Evolutionary conservation across 768 basidiomycete genomes (phyloP).

Genomic region (Suillus subaureus): DNA sequence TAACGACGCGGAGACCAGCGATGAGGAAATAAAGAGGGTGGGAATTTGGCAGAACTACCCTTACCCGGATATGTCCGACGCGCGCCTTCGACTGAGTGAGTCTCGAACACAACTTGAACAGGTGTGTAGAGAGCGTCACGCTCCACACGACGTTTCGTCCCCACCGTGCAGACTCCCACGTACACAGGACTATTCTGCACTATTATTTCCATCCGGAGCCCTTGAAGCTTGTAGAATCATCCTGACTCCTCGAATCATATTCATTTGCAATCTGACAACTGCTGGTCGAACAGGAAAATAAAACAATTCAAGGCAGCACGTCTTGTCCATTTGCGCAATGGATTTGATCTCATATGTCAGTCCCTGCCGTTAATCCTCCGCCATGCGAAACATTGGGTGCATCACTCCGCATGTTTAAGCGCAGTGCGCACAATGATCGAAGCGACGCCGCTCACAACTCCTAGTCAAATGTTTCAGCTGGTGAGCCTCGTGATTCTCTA

Average conservation of each 20-base stretch:
- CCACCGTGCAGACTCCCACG: not conserved
- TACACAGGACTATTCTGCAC: not conserved
- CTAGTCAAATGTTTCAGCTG: not conserved
- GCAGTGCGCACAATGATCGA: not conserved
- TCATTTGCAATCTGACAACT: not conserved
- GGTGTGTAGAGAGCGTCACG: not conserved
- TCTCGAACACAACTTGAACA: not conserved
- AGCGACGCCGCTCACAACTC: not conserved
- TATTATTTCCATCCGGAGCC: not conserved
- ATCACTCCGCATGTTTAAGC: not conserved
- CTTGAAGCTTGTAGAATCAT: not conserved
- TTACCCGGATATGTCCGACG: conserved; percentile 16
- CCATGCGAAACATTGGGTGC: not conserved
- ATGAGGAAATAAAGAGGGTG: conserved; percentile 18
- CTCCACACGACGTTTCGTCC: not conserved
- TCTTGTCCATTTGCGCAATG: not conserved
- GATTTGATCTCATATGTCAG: not conserved
- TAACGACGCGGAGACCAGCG: conserved; percentile 1
- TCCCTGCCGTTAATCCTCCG: not conserved
- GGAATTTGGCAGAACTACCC: conserved; percentile 3
- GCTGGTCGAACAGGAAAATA: not conserved
- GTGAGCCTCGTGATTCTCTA: not conserved
- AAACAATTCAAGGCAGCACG: not conserved
- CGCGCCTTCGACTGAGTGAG: not conserved
- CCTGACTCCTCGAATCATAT: not conserved